Evolutionary conservation across 306 rosid species (phyloP).

Genomic region (Cyamopsis tetragonoloba): DNA sequence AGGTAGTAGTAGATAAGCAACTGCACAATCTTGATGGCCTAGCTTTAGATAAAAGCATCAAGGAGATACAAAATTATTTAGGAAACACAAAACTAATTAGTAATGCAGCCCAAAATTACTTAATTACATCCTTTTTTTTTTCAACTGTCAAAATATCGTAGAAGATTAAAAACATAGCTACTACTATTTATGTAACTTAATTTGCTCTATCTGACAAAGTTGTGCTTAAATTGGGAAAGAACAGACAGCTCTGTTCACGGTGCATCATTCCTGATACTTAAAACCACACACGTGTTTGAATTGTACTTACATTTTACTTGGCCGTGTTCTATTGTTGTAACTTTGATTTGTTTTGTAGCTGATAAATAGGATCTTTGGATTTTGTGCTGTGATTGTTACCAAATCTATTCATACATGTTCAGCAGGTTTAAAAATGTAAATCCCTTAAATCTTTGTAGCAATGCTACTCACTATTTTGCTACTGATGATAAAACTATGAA

Average conservation of each 20-base stretch:
- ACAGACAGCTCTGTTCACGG: neutral
- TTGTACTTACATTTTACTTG: no score
- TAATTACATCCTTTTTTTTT: neutral
- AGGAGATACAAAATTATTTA: neutral
- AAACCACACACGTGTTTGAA: neutral
- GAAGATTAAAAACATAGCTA: neutral
- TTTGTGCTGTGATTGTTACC: neutral
- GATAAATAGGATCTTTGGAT: neutral
- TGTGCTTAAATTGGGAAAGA: no score
- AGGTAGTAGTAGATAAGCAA: conserved; percentile 9
- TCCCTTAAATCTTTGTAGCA: neutral
- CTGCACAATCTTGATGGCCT: neutral
- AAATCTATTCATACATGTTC: neutral
- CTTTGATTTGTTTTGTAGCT: neutral
- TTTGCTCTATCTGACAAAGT: neutral
- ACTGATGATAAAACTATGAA: conserved; percentile 2
- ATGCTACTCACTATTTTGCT: neutral
- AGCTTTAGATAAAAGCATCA: conserved; percentile 9
- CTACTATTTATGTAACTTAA: no score
- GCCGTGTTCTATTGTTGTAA: neutral
- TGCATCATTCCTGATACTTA: neutral
- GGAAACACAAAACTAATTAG: neutral
- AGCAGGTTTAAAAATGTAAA: neutral
- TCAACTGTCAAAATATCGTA: neutral
- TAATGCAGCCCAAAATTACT: neutral